A percentile compares a stretch with the other conserved stretches of the same genome.
phyloP scores from a whole-genome alignment of 2,329 filamentous ascomycete genomes.

The Myotisia sp. region DNA sequence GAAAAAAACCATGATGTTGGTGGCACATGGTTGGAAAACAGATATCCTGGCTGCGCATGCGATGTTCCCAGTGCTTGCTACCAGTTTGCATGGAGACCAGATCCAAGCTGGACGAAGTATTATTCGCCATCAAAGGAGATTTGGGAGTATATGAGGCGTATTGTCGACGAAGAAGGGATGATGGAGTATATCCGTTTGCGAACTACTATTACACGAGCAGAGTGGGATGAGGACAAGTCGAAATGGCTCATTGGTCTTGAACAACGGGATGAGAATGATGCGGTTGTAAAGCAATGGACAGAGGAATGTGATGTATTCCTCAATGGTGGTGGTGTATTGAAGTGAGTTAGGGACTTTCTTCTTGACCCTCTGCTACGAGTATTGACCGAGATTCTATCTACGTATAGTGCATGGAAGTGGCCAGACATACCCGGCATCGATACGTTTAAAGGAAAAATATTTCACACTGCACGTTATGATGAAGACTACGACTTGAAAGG shows the following conservation, averaged over 20 bases:
- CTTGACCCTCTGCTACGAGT: neutral
- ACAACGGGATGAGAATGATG: conserved; percentile 11
- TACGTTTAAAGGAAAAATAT: conserved; percentile 32
- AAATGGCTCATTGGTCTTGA: conserved; percentile 23
- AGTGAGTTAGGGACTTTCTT: conserved; percentile 13
- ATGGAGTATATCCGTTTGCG: conserved; percentile 44
- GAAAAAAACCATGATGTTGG: conserved; percentile 25
- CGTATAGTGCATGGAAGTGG: conserved; percentile 26
- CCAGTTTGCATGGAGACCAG: conserved; percentile 53
- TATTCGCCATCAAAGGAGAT: conserved; percentile 57
- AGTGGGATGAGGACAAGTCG: conserved; percentile 37
- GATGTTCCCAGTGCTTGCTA: conserved; percentile 59
- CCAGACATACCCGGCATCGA: conserved; percentile 35
- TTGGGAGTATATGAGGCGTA: conserved; percentile 47
- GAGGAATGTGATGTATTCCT: conserved; percentile 21
- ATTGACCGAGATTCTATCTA: no score
- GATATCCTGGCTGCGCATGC: conserved; percentile 52
- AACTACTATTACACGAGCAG: conserved; percentile 41
- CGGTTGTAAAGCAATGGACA: conserved; percentile 16
- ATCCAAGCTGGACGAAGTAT: conserved; percentile 53
- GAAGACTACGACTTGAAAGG: conserved; percentile 21
- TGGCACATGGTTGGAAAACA: conserved; percentile 26
- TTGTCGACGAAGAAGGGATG: conserved; percentile 51
- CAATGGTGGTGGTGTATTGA: conserved; percentile 28
- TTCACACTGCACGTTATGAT: conserved; percentile 34